Evolutionary conservation across 2,329 filamentous ascomycete genomes (phyloP), one percentile per base, ranked within the genome.

Genomic region (Dactylellina drechsleri): DNA sequence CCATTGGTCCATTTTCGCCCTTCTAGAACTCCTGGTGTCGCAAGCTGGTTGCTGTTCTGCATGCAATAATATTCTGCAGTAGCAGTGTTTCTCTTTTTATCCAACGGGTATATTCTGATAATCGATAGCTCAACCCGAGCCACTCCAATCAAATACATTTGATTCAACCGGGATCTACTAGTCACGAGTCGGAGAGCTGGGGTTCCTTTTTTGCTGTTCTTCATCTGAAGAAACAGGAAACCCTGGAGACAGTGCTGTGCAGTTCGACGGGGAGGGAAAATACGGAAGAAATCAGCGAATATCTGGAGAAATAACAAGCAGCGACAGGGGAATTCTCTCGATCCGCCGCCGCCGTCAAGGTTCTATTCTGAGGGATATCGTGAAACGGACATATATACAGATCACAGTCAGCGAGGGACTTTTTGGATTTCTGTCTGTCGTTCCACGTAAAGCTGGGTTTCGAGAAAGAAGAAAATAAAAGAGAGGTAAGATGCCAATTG

Each of bases 401-500:
- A 52, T 73, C 7, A 40, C 12, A 16, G 18, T 59, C 70, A 57
- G 47, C 64, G 71, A 75, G 71, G 71, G 71, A 75, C 71, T 75
- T 75, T 74, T 67, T 47, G 13, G 15, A 15, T 18, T 47, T 18
- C 13, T n/a, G 2, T 23, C 16, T 62, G 50, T 67, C 52, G 36
- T 52, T 58, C 57, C 45, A 23, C 23, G 23, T 23, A 58, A 16
- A 47, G 15, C 15, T n/a, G 43, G 16, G 16, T 18, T 5, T n/a
- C 43, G 16, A 54, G 52, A 43, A 50, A 53, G 43, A 74, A 12
- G 23, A 45, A 15, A 23, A 23, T 7, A 41, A 52, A 10, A 58
- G 15, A 36, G 58, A 68, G 71, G 64, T 75, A 75, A 75, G 71
- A 45, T 75, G 71, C 64, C 71, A 75, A 75, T 75, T 75, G 71